Evolutionary conservation across 208 protist genomes (phyloP).

Genomic region (Trypanosoma melophagium): DNA sequence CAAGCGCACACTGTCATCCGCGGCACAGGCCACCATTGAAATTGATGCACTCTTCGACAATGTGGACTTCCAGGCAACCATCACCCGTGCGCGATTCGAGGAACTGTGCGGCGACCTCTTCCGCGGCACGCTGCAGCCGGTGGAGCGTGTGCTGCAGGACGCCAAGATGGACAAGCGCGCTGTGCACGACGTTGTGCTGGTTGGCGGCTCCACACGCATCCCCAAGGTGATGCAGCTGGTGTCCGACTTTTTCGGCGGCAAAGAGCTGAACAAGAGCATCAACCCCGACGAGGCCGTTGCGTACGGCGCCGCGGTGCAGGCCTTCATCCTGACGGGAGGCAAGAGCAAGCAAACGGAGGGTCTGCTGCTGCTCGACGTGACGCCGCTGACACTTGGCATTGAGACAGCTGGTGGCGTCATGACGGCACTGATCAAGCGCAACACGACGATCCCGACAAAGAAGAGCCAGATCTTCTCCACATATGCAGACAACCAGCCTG

Average conservation of each 20-base stretch:
- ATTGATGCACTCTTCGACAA: slow-evolving; percentile 98
- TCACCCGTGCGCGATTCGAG: slow-evolving; percentile 99
- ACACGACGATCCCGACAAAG: slow-evolving; percentile 85
- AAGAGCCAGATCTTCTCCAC: slow-evolving; percentile 91
- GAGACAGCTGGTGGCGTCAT: slow-evolving; percentile 94
- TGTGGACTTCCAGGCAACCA: slow-evolving; percentile 95
- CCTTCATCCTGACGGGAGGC: slow-evolving; percentile 90
- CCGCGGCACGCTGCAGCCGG: slow-evolving; percentile 68
- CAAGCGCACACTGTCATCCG: slow-evolving; percentile 97
- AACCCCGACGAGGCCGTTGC: slow-evolving; percentile 94
- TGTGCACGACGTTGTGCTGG: slow-evolving; percentile 94
- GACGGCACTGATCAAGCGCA: slow-evolving; percentile 88
- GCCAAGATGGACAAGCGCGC: slow-evolving; percentile 85
- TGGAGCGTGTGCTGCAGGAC: slow-evolving; percentile 88
- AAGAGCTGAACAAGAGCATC: slow-evolving; percentile 92
- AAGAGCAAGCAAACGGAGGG: slow-evolving; percentile 76
- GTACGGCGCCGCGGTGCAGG: slow-evolving; percentile 96
- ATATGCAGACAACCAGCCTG: slow-evolving; percentile 84
- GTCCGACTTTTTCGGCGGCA: slow-evolving; percentile 93
- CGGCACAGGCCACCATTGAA: slow-evolving; percentile 93
- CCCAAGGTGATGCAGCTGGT: slow-evolving; percentile 98
- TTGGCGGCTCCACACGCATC: slow-evolving; percentile 97
- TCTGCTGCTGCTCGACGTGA: slow-evolving; percentile 84
- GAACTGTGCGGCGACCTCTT: slow-evolving; percentile 93
- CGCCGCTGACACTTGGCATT: slow-evolving; percentile 94